These are phyloP conservation scores for Sphagnum contortum DNA, from an alignment of 225 moss, liverwort and hornwort species.

Conservation along the genomic window DNA sequence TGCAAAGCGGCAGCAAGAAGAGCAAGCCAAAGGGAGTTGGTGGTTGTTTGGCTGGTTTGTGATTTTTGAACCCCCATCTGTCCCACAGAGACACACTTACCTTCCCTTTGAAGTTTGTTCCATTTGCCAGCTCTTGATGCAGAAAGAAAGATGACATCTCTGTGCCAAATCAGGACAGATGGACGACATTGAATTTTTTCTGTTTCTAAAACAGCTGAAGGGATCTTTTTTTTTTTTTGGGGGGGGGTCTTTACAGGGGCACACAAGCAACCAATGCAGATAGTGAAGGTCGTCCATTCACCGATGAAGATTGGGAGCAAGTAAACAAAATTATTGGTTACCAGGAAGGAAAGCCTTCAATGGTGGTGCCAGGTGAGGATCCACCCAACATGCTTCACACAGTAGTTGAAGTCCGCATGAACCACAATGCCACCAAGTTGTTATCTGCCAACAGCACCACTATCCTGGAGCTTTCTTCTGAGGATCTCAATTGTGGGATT, in stretches of 20 bases:
- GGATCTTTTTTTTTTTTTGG: too few species aligned
- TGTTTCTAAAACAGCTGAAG: too few species aligned
- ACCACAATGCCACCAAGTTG: slow-evolving; percentile 81
- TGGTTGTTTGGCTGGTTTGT: slow-evolving; percentile 82
- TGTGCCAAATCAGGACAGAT: too few species aligned
- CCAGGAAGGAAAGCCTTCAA: slow-evolving; percentile 60
- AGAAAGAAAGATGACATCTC: too few species aligned
- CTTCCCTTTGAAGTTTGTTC: too few species aligned
- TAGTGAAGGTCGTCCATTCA: slow-evolving; percentile 46
- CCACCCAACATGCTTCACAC: slow-evolving; percentile 91
- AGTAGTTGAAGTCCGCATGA: slow-evolving; percentile 76
- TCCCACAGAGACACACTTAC: too few species aligned
- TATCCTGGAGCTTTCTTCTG: slow-evolving; percentile 66
- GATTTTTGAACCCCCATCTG: not conserved
- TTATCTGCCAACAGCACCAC: slow-evolving; percentile 43
- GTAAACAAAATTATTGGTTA: slow-evolving; percentile 82
- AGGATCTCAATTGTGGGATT: slow-evolving; percentile 69
- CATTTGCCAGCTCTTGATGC: too few species aligned
- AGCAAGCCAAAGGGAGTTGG: slow-evolving; percentile 62
- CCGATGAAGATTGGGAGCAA: slow-evolving; percentile 74
- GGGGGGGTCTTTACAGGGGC: slow-evolving; percentile 39
- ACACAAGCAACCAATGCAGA: slow-evolving; percentile 35
- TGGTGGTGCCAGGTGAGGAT: slow-evolving; percentile 66
- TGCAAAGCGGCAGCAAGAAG: slow-evolving; percentile 26
- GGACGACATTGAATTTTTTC: too few species aligned